Evolutionary conservation across 2,329 filamentous ascomycete genomes (phyloP), one percentile per base, ranked within the genome.

Genomic region (Clarireedia monteithiana): DNA sequence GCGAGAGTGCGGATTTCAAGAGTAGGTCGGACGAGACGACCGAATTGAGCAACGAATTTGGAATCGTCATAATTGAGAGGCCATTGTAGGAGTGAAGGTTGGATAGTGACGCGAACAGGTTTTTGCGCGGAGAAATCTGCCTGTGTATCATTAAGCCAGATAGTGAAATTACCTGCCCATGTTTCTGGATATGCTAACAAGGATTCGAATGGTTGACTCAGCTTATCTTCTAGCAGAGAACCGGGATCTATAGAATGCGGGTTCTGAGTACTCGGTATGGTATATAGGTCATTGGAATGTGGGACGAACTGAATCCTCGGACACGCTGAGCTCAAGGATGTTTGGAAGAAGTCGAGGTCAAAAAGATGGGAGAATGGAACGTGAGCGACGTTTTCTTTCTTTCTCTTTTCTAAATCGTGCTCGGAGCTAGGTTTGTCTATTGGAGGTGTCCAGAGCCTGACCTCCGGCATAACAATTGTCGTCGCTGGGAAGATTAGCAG

Each of bases 321-420:
- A 39, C 63, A 64, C 4, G 63, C 50, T n/a, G 39, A 44, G 27
- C 36, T 23, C 10, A 64, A 53, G 10, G 58, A 58, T 27, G 51
- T 44, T 9, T 49, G 58, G 44, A 66, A 64, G 53, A 62, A 58
- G 3, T 58, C 58, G 24, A 53, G 44, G n/a, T 67, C 65, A 55
- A 67, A 65, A 7, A 64, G 54, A 48, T 65, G 56, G 15, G 56
- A 56, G 49, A 67, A 65, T 15, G 58, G 58, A 6, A 59, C 48
- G 34, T 49, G 51, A 3, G 55, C 47, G 10, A 48, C 53, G 3
- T 26, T 57, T 10, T 54, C 50, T 1, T 48, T 9, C 58, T 56
- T 42, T 48, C 17, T 27, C 45, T n/a, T 6, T 38, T 44, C 3
- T 27, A 20, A 26, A 36, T 48, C 3, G 27, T 12, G 17, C n/a